Conservation (phyloP, 2,329 filamentous ascomycete species). For the Diaporthe capsici region DNA sequence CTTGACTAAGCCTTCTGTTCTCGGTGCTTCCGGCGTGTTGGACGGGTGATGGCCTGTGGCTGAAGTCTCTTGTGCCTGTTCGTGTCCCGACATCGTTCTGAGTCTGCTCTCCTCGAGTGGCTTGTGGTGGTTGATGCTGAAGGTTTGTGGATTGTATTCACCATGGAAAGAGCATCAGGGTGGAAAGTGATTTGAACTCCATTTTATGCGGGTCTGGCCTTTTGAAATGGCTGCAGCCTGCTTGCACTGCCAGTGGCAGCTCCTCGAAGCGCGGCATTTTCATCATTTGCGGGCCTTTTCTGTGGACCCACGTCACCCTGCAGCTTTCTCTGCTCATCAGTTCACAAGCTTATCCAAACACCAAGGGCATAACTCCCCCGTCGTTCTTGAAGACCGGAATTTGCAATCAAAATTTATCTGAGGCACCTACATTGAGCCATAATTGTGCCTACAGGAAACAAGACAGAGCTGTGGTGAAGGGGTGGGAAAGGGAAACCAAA, state of each 20-base stretch:
- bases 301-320: neutral
- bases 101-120: neutral
- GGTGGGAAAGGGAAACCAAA: no score
- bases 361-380: neutral
- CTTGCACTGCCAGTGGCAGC: neutral
- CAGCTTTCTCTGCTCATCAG: neutral
- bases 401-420: no score
- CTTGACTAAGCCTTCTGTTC: neutral
- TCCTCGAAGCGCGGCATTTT: neutral
- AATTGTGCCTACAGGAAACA: no score
- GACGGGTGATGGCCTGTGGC: no score
- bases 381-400: neutral
- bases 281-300: constrained; percentile 4
- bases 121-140: neutral
- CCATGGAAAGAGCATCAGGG: neutral
- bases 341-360: neutral
- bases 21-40: neutral
- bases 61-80: neutral
- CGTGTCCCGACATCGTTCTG: neutral
- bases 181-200: neutral
- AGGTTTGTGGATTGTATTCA: no score
- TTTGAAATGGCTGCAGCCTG: neutral
- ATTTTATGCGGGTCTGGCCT: neutral
- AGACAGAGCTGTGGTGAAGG: no score
- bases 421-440: no score